Conservation (phyloP, 257 asterid genomes). For the Ligustrum vulgare region DNA sequence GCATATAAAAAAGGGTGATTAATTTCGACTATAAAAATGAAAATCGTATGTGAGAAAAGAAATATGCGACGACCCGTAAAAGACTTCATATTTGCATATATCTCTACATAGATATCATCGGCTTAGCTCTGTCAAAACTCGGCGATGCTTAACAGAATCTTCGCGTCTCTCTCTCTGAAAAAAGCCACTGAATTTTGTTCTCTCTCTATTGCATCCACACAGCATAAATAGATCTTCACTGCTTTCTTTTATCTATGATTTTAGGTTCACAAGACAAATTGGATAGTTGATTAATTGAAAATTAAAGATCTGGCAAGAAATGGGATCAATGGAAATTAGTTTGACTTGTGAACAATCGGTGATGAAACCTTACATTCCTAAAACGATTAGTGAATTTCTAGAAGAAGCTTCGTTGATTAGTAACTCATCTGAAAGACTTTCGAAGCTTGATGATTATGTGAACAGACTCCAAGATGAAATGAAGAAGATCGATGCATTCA, state of each 20-base stretch:
- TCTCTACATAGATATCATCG: slow-evolving; percentile 20
- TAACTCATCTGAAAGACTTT: slow-evolving; percentile 42
- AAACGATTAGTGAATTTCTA: slow-evolving; percentile 41
- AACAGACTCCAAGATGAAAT: slow-evolving; percentile 60
- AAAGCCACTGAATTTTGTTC: neutral
- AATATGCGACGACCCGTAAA: slow-evolving; percentile 55
- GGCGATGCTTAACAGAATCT: slow-evolving; percentile 72
- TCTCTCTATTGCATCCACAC: slow-evolving; percentile 22
- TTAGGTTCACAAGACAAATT: slow-evolving; percentile 24
- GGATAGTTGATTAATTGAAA: slow-evolving; percentile 30
- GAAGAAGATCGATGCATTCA: slow-evolving; percentile 82
- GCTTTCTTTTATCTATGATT: neutral
- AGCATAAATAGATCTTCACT: slow-evolving; percentile 2
- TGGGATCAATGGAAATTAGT: slow-evolving; percentile 67
- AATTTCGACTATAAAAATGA: slow-evolving; percentile 11
- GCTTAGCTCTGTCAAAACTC: slow-evolving; percentile 59
- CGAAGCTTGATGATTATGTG: slow-evolving; percentile 49
- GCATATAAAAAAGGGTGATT: slow-evolving; percentile 2
- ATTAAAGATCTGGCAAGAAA: slow-evolving; percentile 41
- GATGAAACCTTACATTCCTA: slow-evolving; percentile 21
- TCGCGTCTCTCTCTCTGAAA: slow-evolving; percentile 26
- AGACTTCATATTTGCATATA: slow-evolving; percentile 8
- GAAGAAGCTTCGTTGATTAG: slow-evolving; percentile 42
- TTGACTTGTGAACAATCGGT: slow-evolving; percentile 42
- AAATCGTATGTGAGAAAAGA: neutral